phyloP scores from a whole-genome alignment of 495 filamentous ascomycete genomes.

The Penicillium pulvis region DNA sequence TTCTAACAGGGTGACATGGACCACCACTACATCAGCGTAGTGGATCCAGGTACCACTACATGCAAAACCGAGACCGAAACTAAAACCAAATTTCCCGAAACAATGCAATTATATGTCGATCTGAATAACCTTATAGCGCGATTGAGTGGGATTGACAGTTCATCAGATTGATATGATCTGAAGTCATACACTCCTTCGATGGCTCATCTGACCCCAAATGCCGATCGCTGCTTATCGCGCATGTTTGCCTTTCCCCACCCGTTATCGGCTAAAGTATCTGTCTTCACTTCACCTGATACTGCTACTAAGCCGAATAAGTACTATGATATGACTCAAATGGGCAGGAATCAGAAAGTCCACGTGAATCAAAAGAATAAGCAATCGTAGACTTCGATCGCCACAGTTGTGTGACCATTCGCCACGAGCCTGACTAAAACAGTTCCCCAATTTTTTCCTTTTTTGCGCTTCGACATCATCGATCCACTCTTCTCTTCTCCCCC shows the following conservation, averaged over 20 bases:
- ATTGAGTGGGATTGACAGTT: no score
- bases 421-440: constrained; percentile 10
- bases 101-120: neutral
- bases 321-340: neutral
- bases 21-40: constrained; percentile 16
- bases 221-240: constrained; percentile 8
- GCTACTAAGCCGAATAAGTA: neutral
- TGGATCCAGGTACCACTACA: constrained; percentile 19
- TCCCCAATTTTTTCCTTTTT: constrained; percentile 10
- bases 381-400: neutral
- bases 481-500: constrained; percentile 6
- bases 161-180: no score
- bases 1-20: constrained; percentile 21
- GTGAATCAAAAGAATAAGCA: neutral
- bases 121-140: no score
- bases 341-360: neutral
- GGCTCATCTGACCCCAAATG: neutral
- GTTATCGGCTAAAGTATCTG: neutral
- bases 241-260: constrained; percentile 1
- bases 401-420: neutral
- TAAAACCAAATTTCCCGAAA: neutral
- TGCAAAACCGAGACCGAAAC: neutral
- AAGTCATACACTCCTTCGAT: no score
- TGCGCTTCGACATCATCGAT: constrained; percentile 13
- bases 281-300: neutral